Conservation (phyloP, 83 land plant species). For the Thuja plicata region DNA sequence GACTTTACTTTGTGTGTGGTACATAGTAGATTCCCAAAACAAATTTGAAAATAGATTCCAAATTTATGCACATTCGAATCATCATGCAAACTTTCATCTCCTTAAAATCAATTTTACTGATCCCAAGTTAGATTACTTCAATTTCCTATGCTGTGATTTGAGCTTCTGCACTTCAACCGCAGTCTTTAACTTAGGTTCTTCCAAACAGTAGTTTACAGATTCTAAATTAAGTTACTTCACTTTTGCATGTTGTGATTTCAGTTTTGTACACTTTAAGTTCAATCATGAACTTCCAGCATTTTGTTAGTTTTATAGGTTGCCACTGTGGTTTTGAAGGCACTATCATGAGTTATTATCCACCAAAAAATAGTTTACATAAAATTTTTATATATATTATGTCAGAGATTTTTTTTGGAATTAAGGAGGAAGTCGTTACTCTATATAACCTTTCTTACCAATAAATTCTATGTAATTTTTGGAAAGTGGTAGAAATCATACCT, state of each 20-base stretch:
- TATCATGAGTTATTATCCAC: neutral
- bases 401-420: neutral
- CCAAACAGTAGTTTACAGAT: neutral
- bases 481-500: conserved; percentile 27
- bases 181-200: neutral
- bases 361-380: neutral
- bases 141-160: neutral
- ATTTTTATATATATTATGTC: too few relatives aligned
- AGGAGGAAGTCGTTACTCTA: neutral
- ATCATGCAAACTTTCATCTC: neutral
- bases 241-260: neutral
- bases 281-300: neutral
- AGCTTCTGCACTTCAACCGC: neutral
- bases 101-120: neutral
- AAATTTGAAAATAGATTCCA: neutral
- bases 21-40: too few relatives aligned
- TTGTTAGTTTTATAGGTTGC: neutral
- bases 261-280: neutral
- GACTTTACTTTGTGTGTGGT: too few relatives aligned
- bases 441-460: neutral
- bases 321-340: neutral
- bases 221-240: neutral
- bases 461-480: neutral
- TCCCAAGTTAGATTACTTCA: neutral
- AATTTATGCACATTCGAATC: neutral